Conservation (phyloP, 2,329 filamentous ascomycete species). For the Dothiorella sarmentorum region DNA sequence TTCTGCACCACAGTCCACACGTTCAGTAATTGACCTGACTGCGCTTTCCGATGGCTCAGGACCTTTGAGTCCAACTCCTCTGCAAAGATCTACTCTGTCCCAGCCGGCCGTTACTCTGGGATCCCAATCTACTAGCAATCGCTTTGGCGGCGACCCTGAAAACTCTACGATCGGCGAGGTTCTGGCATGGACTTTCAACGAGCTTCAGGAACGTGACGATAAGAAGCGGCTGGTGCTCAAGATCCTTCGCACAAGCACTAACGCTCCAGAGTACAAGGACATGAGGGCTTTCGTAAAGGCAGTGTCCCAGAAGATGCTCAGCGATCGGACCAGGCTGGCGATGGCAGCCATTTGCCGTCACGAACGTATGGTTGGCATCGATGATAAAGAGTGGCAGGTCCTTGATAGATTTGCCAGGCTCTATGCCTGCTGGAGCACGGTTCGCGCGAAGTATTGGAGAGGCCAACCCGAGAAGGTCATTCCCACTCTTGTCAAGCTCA, state of each 20-base stretch:
- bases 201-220: conserved; percentile 39
- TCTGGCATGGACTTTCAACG: conserved; percentile 31
- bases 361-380: not conserved
- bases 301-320: not conserved
- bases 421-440: conserved; percentile 32
- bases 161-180: conserved; percentile 27
- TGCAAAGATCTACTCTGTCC: not conserved
- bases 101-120: not conserved
- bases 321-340: not conserved
- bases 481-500: not conserved
- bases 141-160: conserved; percentile 16
- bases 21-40: not conserved
- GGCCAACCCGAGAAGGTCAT: not conserved
- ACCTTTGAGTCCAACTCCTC: not conserved
- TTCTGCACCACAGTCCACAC: not conserved
- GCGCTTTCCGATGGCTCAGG: not conserved
- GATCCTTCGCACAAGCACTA: conserved; percentile 26
- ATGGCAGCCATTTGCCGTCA: not conserved
- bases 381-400: conserved; percentile 24
- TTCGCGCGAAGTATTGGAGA: not conserved
- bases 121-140: not conserved
- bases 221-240: conserved; percentile 46
- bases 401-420: conserved; percentile 29
- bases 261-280: not conserved
- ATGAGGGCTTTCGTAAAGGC: conserved; percentile 18